Base-by-base conservation (phyloP, 345 rosid genomes). In the Aurinia saxatilis region DNA sequence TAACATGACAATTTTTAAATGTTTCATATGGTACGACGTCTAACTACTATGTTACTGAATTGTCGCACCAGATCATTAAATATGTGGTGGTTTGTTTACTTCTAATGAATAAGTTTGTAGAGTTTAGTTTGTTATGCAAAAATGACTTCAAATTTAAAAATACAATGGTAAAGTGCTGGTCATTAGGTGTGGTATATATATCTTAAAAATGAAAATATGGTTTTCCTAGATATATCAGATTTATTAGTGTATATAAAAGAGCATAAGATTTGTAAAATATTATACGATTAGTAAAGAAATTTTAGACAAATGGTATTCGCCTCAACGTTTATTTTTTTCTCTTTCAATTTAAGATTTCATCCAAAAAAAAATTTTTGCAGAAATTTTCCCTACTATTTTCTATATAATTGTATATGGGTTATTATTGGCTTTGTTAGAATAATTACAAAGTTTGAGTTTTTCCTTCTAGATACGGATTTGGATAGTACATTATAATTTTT, bases 21-120 rank as follows among this genome's bases (percentile, higher is more conserved):
- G 41, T 42, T 45, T 31, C 39, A 38, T 40, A 47, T 31, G 58
- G 74, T 48, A 47, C 57, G 64, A 62, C 53, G 50, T 69, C 56
- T 68, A 69, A 54, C 67, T 53, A 61, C 63, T 69, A 69, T 51
- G 67, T 45, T 61, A 42, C 42, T 70, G 69, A 54, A 27, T 55
- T 47, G 69, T 63, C 51, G 38, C 45, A 55, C 63, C 74, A 25
- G 0, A 31, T 10, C 30, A 55, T 38, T 47, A 37, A 31, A 47
- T 62, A 30, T 17, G 44, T 37, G 31, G 45, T 62, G 8, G 30
- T 19, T n/a, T 40, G 16, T 68, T 11, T 46, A 14, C 19, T 41
- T 31, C 27, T 33, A 40, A 27, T 4, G 6, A 5, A 11, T n/a
- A 30, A 27, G 18, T 59, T 2, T 50, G 42, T 46, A 47, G 4